Evolutionary conservation across 495 filamentous ascomycete species (phyloP).

Genomic region (Xylaria bambusicola): DNA sequence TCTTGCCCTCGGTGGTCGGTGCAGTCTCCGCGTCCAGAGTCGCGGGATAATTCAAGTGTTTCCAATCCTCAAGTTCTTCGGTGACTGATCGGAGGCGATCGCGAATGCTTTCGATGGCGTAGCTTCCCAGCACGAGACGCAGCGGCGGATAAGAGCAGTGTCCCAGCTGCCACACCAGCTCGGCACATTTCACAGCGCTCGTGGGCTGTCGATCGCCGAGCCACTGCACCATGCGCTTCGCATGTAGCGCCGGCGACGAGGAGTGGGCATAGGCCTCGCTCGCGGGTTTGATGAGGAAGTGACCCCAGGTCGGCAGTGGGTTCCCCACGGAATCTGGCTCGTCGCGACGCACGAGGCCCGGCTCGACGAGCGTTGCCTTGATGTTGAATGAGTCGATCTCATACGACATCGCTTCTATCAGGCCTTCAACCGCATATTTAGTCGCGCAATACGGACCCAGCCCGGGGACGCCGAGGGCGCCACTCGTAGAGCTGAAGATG

Average conservation of each 20-base stretch:
- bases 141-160: constrained; percentile 91
- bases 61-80: constrained; percentile 94
- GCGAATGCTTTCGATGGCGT: constrained; percentile 92
- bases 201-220: constrained; percentile 88
- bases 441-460: constrained; percentile 93
- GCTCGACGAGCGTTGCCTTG: constrained; percentile 89
- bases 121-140: constrained; percentile 80
- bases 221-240: constrained; percentile 94
- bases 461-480: constrained; percentile 86
- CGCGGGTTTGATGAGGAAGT: constrained; percentile 86
- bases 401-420: constrained; percentile 94
- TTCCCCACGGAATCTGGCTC: constrained; percentile 52
- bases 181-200: constrained; percentile 89
- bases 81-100: constrained; percentile 87
- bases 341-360: constrained; percentile 82
- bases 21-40: constrained; percentile 22
- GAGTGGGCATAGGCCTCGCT: constrained; percentile 77
- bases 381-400: constrained; percentile 90
- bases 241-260: constrained; percentile 81
- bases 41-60: constrained; percentile 66
- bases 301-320: constrained; percentile 76
- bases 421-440: constrained; percentile 92
- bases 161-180: constrained; percentile 93
- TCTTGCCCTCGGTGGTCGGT: constrained; percentile 21
- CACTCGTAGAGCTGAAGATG: constrained; percentile 89